Percentiles rank a stretch among this genome's conserved stretches.
Evolutionary conservation across 2,329 filamentous ascomycete genomes (phyloP).

Genomic region (Apiospora sp.): DNA sequence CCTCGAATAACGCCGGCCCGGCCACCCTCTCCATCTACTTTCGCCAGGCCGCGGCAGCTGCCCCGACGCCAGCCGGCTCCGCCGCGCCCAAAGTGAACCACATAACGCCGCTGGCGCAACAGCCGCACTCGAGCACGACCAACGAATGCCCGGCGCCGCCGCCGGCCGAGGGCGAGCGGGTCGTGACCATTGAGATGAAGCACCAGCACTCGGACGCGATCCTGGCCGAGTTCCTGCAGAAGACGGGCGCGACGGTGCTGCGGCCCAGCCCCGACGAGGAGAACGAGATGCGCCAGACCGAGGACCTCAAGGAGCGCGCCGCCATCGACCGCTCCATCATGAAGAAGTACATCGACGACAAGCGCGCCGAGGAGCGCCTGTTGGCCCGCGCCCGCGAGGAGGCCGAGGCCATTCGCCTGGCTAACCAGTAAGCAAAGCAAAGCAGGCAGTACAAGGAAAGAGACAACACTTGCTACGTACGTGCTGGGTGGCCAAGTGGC

Average conservation of each 20-base stretch:
- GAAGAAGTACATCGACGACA: constrained; percentile 60
- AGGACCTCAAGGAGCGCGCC: constrained; percentile 59
- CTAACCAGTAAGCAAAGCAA: constrained; percentile 35
- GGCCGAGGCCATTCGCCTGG: constrained; percentile 52
- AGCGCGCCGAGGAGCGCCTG: constrained; percentile 68
- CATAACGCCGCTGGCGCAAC: constrained; percentile 44
- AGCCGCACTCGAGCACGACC: constrained; percentile 56
- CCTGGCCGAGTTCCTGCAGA: constrained; percentile 65
- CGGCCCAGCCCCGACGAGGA: constrained; percentile 66
- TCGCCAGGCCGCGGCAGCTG: constrained; percentile 46
- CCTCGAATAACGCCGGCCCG: constrained; percentile 59
- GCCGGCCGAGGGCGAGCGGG: constrained; percentile 57
- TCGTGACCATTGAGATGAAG: constrained; percentile 70
- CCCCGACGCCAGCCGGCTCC: constrained; percentile 27
- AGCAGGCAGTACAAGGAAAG: neutral
- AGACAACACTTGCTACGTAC: neutral
- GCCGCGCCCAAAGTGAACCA: constrained; percentile 31
- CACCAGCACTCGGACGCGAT: constrained; percentile 68
- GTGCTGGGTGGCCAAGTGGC: neutral
- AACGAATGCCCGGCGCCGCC: constrained; percentile 58
- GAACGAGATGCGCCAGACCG: constrained; percentile 63
- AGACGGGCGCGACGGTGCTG: constrained; percentile 67
- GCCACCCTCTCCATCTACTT: constrained; percentile 74
- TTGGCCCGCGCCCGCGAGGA: constrained; percentile 62
- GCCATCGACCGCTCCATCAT: constrained; percentile 63